Conservation (phyloP, 495 filamentous ascomycete species). For the Penicillium parvum region DNA sequence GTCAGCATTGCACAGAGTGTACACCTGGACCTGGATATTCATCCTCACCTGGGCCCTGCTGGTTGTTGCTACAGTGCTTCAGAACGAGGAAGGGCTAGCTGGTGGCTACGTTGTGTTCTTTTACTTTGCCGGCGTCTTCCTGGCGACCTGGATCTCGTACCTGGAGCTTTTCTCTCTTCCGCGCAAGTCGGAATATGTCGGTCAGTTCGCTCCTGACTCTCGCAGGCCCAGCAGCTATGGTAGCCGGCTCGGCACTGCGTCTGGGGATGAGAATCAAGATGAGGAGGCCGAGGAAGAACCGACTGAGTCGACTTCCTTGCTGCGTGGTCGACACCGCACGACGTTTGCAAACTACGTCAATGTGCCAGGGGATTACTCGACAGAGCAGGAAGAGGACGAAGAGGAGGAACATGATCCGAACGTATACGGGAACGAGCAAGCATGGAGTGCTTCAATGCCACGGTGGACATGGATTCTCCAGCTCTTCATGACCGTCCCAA, state of each 20-base stretch:
- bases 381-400: conserved; percentile 28
- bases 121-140: conserved; percentile 68
- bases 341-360: conserved; percentile 70
- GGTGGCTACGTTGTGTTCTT: conserved; percentile 81
- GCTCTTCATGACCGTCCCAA: conserved; percentile 73
- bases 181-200: conserved; percentile 61
- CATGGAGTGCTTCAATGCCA: conserved; percentile 76
- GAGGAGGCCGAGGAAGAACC: conserved; percentile 51
- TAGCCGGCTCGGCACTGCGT: conserved; percentile 32
- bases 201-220: conserved; percentile 24
- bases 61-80: conserved; percentile 66
- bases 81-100: conserved; percentile 65
- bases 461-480: conserved; percentile 83
- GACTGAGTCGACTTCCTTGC: conserved; percentile 76
- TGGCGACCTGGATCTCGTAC: conserved; percentile 67
- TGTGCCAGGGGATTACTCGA: conserved; percentile 30
- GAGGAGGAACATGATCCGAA: conserved; percentile 35
- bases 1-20: conserved; percentile 77
- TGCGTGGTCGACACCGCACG: conserved; percentile 55
- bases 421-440: conserved; percentile 75
- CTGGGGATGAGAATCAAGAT: conserved; percentile 35
- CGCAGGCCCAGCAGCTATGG: conserved; percentile 41
- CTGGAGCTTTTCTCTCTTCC: conserved; percentile 77
- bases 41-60: conserved; percentile 65
- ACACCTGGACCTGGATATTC: conserved; percentile 81